phyloP scores from a whole-genome alignment of 225 moss, liverwort and hornwort genomes.

The Ulota crispa region DNA sequence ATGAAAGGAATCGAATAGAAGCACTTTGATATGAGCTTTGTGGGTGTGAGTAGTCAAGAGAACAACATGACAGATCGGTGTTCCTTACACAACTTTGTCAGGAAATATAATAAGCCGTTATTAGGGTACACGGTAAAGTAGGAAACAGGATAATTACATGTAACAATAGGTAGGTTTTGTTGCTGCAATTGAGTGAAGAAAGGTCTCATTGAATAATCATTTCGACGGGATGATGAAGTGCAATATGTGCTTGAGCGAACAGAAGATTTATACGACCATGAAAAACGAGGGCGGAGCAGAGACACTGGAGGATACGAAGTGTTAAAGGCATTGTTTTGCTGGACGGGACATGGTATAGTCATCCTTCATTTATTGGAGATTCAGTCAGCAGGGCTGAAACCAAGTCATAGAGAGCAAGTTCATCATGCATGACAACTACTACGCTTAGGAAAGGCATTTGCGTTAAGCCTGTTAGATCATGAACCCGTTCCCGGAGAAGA shows the following conservation, averaged over 20 bases:
- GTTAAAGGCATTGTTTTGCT: background rate
- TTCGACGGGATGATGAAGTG: background rate
- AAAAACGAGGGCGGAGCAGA: background rate
- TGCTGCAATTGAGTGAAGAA: background rate
- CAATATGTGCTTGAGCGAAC: background rate
- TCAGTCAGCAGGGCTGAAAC: too few relatives aligned
- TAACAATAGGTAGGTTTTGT: background rate
- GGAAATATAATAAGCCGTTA: background rate
- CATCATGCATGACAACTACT: background rate
- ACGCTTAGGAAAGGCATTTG: background rate
- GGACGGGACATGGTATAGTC: background rate
- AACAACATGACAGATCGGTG: background rate
- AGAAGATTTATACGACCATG: background rate
- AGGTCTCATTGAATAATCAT: background rate
- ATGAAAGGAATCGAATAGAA: background rate
- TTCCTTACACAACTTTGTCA: too few relatives aligned
- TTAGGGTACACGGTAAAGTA: background rate
- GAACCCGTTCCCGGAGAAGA: background rate
- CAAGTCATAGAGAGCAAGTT: too few relatives aligned
- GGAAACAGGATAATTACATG: background rate
- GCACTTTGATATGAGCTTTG: background rate
- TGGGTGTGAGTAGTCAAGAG: background rate
- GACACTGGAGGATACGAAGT: background rate
- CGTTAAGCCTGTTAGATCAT: background rate
- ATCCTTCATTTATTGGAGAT: background rate